Conservation (phyloP, 129 eudicot species). For the Mikania micrantha region DNA sequence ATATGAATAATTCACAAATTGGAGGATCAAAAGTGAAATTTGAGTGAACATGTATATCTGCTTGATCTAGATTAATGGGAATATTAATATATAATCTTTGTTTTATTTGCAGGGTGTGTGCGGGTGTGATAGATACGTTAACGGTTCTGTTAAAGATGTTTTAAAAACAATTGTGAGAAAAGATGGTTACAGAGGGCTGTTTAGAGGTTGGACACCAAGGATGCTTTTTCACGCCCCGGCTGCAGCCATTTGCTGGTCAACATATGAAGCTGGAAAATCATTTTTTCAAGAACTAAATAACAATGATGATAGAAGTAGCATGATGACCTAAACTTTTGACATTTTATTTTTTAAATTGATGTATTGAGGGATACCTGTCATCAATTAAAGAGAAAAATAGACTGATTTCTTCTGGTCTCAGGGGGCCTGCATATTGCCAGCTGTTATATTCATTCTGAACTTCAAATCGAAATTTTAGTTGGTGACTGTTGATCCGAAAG, state of each 20-base stretch:
- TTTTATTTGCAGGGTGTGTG: constrained; percentile 61
- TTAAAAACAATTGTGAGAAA: constrained; percentile 52
- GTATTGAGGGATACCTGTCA: constrained; percentile 17
- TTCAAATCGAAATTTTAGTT: constrained; percentile 1
- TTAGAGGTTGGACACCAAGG: constrained; percentile 88
- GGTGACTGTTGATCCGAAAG: constrained; percentile 3
- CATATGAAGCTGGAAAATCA: constrained; percentile 69
- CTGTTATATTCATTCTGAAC: not conserved
- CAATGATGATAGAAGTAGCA: constrained; percentile 14
- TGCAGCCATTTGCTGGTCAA: constrained; percentile 94
- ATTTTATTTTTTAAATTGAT: constrained; percentile 11
- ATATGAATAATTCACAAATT: too few relatives aligned
- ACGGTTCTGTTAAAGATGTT: constrained; percentile 64
- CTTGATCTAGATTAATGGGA: too few relatives aligned
- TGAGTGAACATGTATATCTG: too few relatives aligned
- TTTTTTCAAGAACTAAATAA: constrained; percentile 54
- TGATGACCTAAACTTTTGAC: constrained; percentile 24
- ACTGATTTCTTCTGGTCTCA: constrained; percentile 7
- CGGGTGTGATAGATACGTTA: constrained; percentile 76
- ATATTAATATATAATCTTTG: too few relatives aligned
- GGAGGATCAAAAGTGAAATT: too few relatives aligned
- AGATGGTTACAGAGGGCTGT: constrained; percentile 75
- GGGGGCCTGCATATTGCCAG: not conserved
- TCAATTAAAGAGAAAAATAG: not conserved
- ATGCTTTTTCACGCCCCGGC: constrained; percentile 95